Percentiles rank a stretch among this genome's conserved stretches.
Evolutionary conservation across 495 filamentous ascomycete species (phyloP).

Genomic region (Hyaloscypha variabilis): DNA sequence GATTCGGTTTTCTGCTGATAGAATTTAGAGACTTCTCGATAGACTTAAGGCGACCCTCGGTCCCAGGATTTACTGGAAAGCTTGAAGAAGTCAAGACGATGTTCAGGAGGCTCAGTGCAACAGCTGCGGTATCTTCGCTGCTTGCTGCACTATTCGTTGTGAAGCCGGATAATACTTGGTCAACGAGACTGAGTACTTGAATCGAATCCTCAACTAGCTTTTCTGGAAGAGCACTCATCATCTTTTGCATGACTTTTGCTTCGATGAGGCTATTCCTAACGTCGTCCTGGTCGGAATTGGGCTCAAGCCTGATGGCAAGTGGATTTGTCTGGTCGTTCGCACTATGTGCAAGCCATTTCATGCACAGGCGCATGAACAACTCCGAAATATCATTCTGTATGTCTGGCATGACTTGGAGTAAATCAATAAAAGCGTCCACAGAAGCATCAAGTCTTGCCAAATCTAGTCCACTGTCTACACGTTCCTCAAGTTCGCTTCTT

Average conservation of each 20-base stretch:
- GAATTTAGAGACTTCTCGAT: slow-evolving; percentile 54
- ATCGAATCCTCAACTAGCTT: slow-evolving; percentile 66
- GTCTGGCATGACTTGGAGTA: slow-evolving; percentile 49
- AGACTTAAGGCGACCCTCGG: slow-evolving; percentile 43
- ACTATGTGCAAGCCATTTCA: slow-evolving; percentile 54
- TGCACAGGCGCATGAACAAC: slow-evolving; percentile 66
- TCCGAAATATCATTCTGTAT: slow-evolving; percentile 60
- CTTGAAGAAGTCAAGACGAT: slow-evolving; percentile 65
- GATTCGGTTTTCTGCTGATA: slow-evolving; percentile 40
- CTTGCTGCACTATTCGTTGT: slow-evolving; percentile 7
- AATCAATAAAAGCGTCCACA: slow-evolving; percentile 53
- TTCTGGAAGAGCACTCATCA: slow-evolving; percentile 68
- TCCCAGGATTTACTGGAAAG: slow-evolving; percentile 54
- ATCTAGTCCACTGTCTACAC: not conserved
- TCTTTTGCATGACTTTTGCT: slow-evolving; percentile 65
- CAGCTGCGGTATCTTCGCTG: slow-evolving; percentile 55
- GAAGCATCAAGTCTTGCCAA: slow-evolving; percentile 46
- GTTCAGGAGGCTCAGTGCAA: slow-evolving; percentile 69
- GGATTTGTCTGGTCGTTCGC: not conserved
- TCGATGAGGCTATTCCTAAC: slow-evolving; percentile 55
- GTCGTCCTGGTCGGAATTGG: slow-evolving; percentile 37
- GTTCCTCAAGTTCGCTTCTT: not conserved
- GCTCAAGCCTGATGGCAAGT: slow-evolving; percentile 22
- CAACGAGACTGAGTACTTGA: slow-evolving; percentile 63
- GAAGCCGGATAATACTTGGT: slow-evolving; percentile 54